These are phyloP conservation scores for Periconia sp. DNA, from an alignment of 2,329 filamentous ascomycete species.

Conservation along the genomic window DNA sequence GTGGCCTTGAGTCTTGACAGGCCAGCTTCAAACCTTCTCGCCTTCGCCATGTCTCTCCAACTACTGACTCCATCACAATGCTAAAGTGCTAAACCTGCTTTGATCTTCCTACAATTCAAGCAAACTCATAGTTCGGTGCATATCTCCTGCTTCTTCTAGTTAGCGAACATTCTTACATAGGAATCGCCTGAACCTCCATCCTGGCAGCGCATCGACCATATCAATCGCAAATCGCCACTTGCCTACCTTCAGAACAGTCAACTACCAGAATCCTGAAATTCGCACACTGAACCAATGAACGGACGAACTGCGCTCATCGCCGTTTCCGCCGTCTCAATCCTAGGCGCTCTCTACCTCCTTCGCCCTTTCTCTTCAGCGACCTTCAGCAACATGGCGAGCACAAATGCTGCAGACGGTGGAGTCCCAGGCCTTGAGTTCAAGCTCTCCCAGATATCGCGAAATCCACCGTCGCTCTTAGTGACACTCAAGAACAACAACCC, in stretches of 20 bases:
- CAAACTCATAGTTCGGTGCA: not conserved
- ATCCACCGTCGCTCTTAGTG: conserved; percentile 41
- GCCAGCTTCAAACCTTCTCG: not conserved
- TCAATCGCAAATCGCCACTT: too few species aligned
- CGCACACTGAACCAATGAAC: conserved; percentile 29
- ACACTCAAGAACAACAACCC: conserved; percentile 45
- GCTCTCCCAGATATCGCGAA: conserved; percentile 34
- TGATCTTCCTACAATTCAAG: not conserved
- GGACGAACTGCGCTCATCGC: conserved; percentile 31
- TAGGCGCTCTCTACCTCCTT: conserved; percentile 38
- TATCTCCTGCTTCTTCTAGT: conserved; percentile 9
- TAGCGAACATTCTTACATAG: conserved; percentile 4
- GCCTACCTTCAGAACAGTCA: not conserved
- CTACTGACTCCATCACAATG: not conserved
- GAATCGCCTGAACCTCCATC: too few species aligned
- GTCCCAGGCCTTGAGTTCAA: conserved; percentile 37
- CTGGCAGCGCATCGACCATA: not conserved
- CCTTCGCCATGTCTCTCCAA: too few species aligned
- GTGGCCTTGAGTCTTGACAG: conserved; percentile 3
- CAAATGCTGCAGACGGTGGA: conserved; percentile 10
- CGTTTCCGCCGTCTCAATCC: conserved; percentile 29
- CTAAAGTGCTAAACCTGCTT: not conserved
- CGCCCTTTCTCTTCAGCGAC: conserved; percentile 22
- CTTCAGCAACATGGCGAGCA: conserved; percentile 30
- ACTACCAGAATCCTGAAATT: not conserved